Percentiles rank a stretch among this genome's conserved stretches.
phyloP scores from a whole-genome alignment of 2,329 filamentous ascomycete species.

The Cladophialophora exuberans region DNA sequence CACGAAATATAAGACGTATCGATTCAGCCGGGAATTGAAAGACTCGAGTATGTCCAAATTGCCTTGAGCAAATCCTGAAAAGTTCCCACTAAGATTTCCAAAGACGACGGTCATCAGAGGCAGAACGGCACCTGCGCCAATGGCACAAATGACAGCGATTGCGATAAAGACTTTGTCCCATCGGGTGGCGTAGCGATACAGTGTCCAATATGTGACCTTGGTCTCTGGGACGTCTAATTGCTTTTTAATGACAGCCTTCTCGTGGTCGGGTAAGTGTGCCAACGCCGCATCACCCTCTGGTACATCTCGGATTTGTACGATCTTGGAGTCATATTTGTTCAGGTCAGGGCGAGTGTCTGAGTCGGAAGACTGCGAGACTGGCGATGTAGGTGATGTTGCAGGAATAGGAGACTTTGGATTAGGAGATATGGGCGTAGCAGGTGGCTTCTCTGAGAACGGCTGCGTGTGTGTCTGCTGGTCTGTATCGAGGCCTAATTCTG shows the following conservation, averaged over 20 bases:
- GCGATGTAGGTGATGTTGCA: slow-evolving; percentile 17
- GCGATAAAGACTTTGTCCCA: slow-evolving; percentile 67
- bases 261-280: slow-evolving; percentile 65
- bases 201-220: slow-evolving; percentile 65
- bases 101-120: slow-evolving; percentile 81
- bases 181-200: slow-evolving; percentile 72
- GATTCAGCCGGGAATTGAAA: slow-evolving; percentile 64
- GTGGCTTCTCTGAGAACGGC: slow-evolving; percentile 14
- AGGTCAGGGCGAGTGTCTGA: slow-evolving; percentile 28
- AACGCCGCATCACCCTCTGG: slow-evolving; percentile 57
- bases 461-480: slow-evolving; percentile 26
- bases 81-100: slow-evolving; percentile 72
- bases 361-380: slow-evolving; percentile 17
- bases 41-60: slow-evolving; percentile 44
- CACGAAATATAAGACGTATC: slow-evolving; percentile 78
- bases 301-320: slow-evolving; percentile 34
- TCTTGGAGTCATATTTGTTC: slow-evolving; percentile 33
- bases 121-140: slow-evolving; percentile 73
- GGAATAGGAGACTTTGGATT: slow-evolving; percentile 13
- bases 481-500: slow-evolving; percentile 25
- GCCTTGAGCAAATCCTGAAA: slow-evolving; percentile 65
- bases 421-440: slow-evolving; percentile 19
- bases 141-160: slow-evolving; percentile 65
- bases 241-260: slow-evolving; percentile 67
- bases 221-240: slow-evolving; percentile 69